phyloP scores from a whole-genome alignment of 495 filamentous ascomycete genomes.

The Letharia lupina region DNA sequence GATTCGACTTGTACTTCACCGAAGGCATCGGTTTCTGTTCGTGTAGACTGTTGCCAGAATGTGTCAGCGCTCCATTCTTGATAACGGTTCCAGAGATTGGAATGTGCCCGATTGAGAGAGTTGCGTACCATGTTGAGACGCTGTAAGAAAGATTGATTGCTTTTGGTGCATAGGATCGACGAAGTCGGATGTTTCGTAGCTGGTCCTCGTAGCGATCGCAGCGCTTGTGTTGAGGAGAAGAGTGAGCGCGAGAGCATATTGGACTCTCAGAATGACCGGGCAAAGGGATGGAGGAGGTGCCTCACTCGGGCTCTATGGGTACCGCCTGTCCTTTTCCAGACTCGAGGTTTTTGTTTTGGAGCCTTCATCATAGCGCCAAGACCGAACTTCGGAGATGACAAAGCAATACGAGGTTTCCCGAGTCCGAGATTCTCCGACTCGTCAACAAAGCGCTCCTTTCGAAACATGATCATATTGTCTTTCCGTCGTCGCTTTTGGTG shows the following conservation, averaged over 20 bases:
- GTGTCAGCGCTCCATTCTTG: neutral
- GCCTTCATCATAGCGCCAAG: neutral
- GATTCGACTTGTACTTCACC: slow-evolving; percentile 86
- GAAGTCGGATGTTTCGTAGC: neutral
- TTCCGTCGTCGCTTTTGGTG: neutral
- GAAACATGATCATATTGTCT: neutral
- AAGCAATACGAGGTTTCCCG: neutral
- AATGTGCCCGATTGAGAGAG: neutral
- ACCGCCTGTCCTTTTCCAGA: neutral
- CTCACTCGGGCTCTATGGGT: neutral
- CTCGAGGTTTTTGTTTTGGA: neutral
- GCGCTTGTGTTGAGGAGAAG: neutral
- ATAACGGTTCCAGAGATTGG: too few species aligned
- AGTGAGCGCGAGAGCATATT: slow-evolving; percentile 6
- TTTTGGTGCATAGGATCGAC: neutral
- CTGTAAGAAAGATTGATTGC: slow-evolving; percentile 5
- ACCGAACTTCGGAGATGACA: neutral
- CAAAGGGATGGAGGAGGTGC: neutral
- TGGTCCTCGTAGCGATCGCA: neutral
- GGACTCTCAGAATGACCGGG: neutral
- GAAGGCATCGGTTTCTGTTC: slow-evolving; percentile 94
- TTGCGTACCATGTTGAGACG: slow-evolving; percentile 13
- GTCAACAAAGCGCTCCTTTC: neutral
- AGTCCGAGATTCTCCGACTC: neutral
- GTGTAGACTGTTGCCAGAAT: slow-evolving; percentile 21